phyloP scores from a whole-genome alignment of 108 stramenopile species.

The Cyclotella distinguenda region DNA sequence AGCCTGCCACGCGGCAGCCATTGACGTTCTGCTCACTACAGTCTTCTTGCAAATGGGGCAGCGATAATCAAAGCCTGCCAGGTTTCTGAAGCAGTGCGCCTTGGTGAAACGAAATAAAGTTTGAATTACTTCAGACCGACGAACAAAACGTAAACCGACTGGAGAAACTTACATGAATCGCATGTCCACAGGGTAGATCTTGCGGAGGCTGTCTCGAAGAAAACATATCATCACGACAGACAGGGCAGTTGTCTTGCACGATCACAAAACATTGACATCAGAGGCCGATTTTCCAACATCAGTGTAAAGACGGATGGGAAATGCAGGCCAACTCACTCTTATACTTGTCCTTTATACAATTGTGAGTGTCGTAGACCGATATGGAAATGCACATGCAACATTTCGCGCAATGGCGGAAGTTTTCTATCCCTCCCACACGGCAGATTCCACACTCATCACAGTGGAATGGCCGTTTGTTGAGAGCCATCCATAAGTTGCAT shows the following conservation, averaged over 20 bases:
- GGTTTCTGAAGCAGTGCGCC: slow-evolving; percentile 81
- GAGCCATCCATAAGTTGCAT: slow-evolving; percentile 54
- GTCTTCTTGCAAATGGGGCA: slow-evolving; percentile 92
- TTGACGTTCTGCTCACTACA: slow-evolving; percentile 64
- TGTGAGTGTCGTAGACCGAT: slow-evolving; percentile 33
- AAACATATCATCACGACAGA: slow-evolving; percentile 58
- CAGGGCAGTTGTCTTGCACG: slow-evolving; percentile 39
- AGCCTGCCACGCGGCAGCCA: slow-evolving; percentile 82
- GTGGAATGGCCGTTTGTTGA: slow-evolving; percentile 35
- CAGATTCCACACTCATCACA: slow-evolving; percentile 54
- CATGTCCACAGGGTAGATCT: slow-evolving; percentile 86
- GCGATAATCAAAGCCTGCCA: slow-evolving; percentile 85
- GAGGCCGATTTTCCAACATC: neutral
- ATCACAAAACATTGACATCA: neutral
- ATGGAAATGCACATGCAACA: slow-evolving; percentile 51
- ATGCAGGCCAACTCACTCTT: slow-evolving; percentile 17
- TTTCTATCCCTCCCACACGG: slow-evolving; percentile 46
- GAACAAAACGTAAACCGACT: neutral
- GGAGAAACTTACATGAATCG: slow-evolving; percentile 58
- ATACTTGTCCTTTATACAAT: slow-evolving; percentile 53
- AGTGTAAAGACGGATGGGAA: neutral
- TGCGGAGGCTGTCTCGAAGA: slow-evolving; percentile 68
- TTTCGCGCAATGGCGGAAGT: slow-evolving; percentile 36
- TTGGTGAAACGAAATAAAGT: neutral
- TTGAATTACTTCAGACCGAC: neutral